These are phyloP conservation scores for Prasinococcaceae sp. DNA, from an alignment of 139 green algal species.

Conservation along the genomic window DNA sequence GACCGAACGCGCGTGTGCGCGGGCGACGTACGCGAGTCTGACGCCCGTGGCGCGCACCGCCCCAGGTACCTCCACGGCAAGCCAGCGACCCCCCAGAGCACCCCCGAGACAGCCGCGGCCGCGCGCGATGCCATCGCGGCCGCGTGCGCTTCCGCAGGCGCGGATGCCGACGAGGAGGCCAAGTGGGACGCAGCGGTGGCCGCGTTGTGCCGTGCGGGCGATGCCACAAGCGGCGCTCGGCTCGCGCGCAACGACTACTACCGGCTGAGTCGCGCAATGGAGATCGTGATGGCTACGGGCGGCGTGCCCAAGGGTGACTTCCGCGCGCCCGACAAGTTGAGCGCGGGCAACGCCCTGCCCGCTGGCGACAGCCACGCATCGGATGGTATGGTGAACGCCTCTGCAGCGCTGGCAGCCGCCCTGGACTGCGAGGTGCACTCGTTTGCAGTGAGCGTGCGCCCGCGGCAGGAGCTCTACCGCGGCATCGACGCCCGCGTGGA, in stretches of 20 bases:
- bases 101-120: conserved; percentile 24
- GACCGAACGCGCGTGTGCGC: no score
- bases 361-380: no score
- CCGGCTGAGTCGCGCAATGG: conserved; percentile 49
- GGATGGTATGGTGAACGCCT: no score
- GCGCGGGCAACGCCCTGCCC: no score
- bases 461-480: no score
- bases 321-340: no score
- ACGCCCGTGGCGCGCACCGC: not conserved
- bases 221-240: conserved; percentile 22
- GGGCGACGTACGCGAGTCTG: no score
- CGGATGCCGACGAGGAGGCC: conserved; percentile 23
- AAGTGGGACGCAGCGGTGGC: conserved; percentile 42
- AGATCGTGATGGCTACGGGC: conserved; percentile 25
- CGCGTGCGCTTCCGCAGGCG: conserved; percentile 1
- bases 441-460: no score
- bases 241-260: conserved; percentile 78
- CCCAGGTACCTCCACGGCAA: conserved; percentile 49
- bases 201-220: conserved; percentile 41
- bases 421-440: no score
- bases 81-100: conserved; percentile 37
- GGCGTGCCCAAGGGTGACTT: no score
- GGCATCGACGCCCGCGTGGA: no score
- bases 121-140: conserved; percentile 23
- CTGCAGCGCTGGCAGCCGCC: no score